Percentiles rank a stretch among this genome's conserved stretches.
These are phyloP conservation scores for Podila minutissima DNA, from an alignment of 192 early-diverging fungal genomes.

Conservation along the genomic window DNA sequence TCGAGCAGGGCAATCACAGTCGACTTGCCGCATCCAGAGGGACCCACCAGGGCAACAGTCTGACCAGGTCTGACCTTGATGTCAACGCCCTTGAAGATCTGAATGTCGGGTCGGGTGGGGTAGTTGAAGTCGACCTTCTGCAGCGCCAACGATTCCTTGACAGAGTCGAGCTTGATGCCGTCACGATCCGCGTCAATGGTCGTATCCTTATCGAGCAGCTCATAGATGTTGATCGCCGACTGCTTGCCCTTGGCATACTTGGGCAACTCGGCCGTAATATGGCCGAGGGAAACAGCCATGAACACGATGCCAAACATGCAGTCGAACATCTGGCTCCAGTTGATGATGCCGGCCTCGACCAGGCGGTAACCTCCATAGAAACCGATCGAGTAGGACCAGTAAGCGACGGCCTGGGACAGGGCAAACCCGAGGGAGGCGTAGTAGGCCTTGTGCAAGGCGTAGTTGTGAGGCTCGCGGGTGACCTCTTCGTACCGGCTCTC, in stretches of 20 bases:
- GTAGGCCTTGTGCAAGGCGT: constrained; percentile 70
- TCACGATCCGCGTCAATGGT: constrained; percentile 69
- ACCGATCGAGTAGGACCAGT: constrained; percentile 78
- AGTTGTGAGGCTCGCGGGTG: constrained; percentile 73
- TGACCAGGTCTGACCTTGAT: too few species aligned
- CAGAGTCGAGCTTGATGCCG: constrained; percentile 31
- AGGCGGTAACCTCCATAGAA: constrained; percentile 80
- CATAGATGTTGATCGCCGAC: constrained; percentile 77
- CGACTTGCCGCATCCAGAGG: constrained; percentile 1
- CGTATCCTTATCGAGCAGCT: constrained; percentile 75
- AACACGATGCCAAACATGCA: constrained; percentile 86
- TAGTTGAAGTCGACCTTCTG: too few species aligned
- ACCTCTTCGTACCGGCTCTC: constrained; percentile 68
- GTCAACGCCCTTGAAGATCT: too few species aligned
- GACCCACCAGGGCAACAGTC: too few species aligned
- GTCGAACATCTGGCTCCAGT: constrained; percentile 64
- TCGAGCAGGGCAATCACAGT: too few species aligned
- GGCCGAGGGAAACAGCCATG: constrained; percentile 69
- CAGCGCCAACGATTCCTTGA: constrained; percentile 2
- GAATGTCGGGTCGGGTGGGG: too few species aligned
- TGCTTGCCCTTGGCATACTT: constrained; percentile 83
- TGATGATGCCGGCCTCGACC: constrained; percentile 58
- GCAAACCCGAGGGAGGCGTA: constrained; percentile 78
- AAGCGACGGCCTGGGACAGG: constrained; percentile 75
- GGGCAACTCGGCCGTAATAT: constrained; percentile 75